A percentile compares a stretch with the other conserved stretches of the same genome.
phyloP scores from a whole-genome alignment of 108 stramenopile genomes.

The Pseudonitzschia delicatissima region DNA sequence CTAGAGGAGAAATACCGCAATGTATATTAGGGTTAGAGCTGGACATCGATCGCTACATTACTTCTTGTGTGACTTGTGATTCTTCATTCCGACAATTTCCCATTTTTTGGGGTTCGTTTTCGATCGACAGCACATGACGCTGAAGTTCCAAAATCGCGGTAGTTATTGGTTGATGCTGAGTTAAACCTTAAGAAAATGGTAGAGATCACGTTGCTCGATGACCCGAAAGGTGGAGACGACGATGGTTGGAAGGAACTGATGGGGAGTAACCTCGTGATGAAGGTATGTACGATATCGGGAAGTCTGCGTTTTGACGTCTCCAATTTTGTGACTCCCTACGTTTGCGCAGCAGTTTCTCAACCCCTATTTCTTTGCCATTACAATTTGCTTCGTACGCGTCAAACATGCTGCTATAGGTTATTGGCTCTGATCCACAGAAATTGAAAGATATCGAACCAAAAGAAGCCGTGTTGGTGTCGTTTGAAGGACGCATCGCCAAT shows the following conservation, averaged over 20 bases:
- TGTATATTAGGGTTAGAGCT: too few relatives aligned
- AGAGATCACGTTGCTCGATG: too few relatives aligned
- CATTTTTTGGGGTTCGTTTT: too few relatives aligned
- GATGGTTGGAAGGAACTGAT: slow-evolving; percentile 48
- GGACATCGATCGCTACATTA: too few relatives aligned
- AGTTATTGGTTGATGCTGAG: too few relatives aligned
- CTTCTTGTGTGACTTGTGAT: too few relatives aligned
- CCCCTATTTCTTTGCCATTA: neutral
- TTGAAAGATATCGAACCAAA: slow-evolving; percentile 27
- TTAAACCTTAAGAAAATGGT: neutral
- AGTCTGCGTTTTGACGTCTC: neutral
- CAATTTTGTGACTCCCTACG: neutral
- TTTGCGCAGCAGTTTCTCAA: neutral
- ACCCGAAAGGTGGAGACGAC: too few relatives aligned
- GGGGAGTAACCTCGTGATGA: slow-evolving; percentile 51
- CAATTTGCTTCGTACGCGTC: slow-evolving; percentile 3
- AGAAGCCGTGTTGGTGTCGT: slow-evolving; percentile 44
- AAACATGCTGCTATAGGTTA: neutral
- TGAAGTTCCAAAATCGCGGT: too few relatives aligned
- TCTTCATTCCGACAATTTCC: too few relatives aligned
- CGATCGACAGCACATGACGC: too few relatives aligned
- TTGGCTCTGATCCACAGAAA: slow-evolving; percentile 18
- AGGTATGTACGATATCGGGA: slow-evolving; percentile 43
- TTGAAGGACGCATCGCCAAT: slow-evolving; percentile 40
- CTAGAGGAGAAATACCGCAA: too few relatives aligned